Evolutionary conservation across 139 green algal genomes (phyloP), one percentile per base, ranked within the genome.

Genomic region (Spirogloea muscicola): DNA sequence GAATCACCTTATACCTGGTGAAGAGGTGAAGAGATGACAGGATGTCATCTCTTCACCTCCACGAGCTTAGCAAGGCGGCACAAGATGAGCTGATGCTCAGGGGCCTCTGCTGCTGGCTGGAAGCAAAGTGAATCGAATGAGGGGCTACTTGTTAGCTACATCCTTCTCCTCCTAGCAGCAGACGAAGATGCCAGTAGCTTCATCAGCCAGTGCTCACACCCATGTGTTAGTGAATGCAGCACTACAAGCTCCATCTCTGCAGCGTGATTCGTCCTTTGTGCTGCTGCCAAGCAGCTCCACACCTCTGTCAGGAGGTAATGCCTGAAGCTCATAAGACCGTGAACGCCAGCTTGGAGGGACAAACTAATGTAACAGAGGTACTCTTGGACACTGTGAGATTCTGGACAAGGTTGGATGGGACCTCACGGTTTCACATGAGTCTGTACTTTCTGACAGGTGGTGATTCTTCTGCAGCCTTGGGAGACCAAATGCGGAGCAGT

Each of bases 251-350:
- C 65, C 71, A n/a, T 67, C 62, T 7, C 59, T 79, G 60, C 65
- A 79, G 40, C 60, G 62, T 16, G 71, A 79, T 63, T 79, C 71
- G 21, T 73, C 71, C 16, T 27, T 65, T 34, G 71, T 79, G 6
- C 71, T 79, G 36, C 77, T 79, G 49, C 71, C 71, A 3, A 74
- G 39, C 52, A 40, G 33, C 34, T 6, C 7, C 5, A 34, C 52
- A 6, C 5, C 40, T 9, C 7, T 7, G 6, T 6, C 52, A 43
- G 52, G 40, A 21, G 52, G 52, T 62, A 39, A 21, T 21, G 46
- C 46, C 21, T 21, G 46, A n/a, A n/a, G n/a, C n/a, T n/a, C n/a
- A n/a, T n/a, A n/a, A n/a, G n/a, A n/a, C n/a, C n/a, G n/a, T n/a
- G n/a, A n/a, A n/a, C n/a, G n/a, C n/a, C n/a, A n/a, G n/a, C n/a